Conservation (phyloP, 768 basidiomycete genomes). For the Phanerodontia chrysosporium region DNA sequence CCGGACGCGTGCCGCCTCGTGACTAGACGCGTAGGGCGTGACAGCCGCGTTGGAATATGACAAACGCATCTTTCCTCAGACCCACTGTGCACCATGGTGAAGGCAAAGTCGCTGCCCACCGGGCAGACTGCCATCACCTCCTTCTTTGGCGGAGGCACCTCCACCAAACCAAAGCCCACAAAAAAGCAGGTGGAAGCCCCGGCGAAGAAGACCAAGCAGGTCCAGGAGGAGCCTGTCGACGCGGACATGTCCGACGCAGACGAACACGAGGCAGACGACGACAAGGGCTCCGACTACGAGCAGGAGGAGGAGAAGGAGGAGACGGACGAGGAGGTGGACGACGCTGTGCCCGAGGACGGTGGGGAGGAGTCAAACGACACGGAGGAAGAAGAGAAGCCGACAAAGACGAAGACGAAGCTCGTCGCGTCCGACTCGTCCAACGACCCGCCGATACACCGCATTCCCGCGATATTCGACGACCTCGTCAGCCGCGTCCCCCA, state of each 20-base stretch:
- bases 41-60: slow-evolving; percentile 12
- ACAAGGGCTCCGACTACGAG: slow-evolving; percentile 24
- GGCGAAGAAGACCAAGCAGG: slow-evolving; percentile 11
- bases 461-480: slow-evolving; percentile 72
- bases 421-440: slow-evolving; percentile 53
- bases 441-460: slow-evolving; percentile 73
- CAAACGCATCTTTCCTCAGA: slow-evolving; percentile 8
- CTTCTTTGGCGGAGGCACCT: slow-evolving; percentile 41
- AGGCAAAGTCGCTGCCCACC: slow-evolving; percentile 21
- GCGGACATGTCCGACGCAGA: slow-evolving; percentile 15
- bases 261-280: slow-evolving; percentile 13
- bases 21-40: neutral
- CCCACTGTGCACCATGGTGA: slow-evolving; percentile 49
- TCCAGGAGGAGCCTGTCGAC: slow-evolving; percentile 13
- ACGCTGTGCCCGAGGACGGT: slow-evolving; percentile 22
- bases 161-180: neutral
- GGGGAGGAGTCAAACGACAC: slow-evolving; percentile 19
- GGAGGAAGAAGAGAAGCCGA: neutral
- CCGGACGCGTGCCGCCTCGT: neutral
- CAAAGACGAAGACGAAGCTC: slow-evolving; percentile 32
- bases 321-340: slow-evolving; percentile 29
- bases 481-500: slow-evolving; percentile 62
- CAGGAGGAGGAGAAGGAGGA: slow-evolving; percentile 23
- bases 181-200: slow-evolving; percentile 9
- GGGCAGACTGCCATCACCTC: slow-evolving; percentile 51